Evolutionary conservation across 2,329 filamentous ascomycete species (phyloP), one percentile per base, ranked within the genome.

Genomic region (Samsoniella hepiali): DNA sequence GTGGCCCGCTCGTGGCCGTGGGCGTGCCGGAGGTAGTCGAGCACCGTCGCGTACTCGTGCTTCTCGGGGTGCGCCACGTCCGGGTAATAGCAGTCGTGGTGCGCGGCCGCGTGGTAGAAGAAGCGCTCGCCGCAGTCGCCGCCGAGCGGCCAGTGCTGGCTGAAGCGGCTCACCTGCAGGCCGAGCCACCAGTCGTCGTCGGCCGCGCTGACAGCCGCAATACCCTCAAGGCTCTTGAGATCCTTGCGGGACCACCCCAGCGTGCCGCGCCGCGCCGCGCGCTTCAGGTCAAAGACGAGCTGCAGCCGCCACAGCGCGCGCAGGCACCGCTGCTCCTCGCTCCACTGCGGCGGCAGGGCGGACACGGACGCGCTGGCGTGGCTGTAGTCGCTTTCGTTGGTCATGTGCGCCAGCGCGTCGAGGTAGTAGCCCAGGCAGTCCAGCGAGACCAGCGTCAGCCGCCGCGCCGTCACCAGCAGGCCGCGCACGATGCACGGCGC

Each of bases 101-200:
- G 58, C 29, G 58, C 58, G 49, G 58, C 58, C 15, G 58, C 15
- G 49, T 61, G 58, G 58, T 54, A 61, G 49, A 61, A 61, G 58
- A 61, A 61, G 49, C 58, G 58, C 49, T 61, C 58, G 36, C 58
- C 58, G 29, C 49, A 51, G 38, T 40, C 38, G 29, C 27, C 47
- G 47, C 34, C 58, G 47, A 32, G 32, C n/a, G 58, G 58, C 58
- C 58, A 61, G 58, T 61, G 58, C 58, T 61, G 58, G 58, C 58
- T 61, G 58, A 61, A 61, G n/a, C 58, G 27, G 58, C 58, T 61
- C 9, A 61, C 58, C 40, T 61, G 58, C 58, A 61, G 38, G 22
- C 50, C 58, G 17, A 61, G 38, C 58, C 58, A 61, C 58, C 58
- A 61, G 58, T 61, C 58, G 38, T 61, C 58, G n/a, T 61, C 58